phyloP scores from a whole-genome alignment of 768 basidiomycete genomes.

The Auricularia auricula-judae region DNA sequence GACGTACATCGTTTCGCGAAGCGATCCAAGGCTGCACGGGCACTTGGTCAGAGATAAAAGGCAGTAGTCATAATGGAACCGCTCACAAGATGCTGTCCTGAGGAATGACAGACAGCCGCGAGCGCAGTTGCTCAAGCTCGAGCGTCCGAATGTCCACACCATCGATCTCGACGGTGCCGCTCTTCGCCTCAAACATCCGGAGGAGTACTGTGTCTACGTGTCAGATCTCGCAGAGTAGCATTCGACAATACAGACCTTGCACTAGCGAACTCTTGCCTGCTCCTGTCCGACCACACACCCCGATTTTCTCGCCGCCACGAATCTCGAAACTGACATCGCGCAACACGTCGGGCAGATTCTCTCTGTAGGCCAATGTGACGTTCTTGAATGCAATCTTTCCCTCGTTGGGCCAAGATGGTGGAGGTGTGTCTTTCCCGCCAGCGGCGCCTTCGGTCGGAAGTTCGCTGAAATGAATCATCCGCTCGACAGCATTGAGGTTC shows the following conservation, averaged over 20 bases:
- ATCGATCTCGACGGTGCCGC: constrained; percentile 24
- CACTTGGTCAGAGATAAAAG: background rate
- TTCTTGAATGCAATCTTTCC: constrained; percentile 48
- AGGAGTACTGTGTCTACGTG: constrained; percentile 10
- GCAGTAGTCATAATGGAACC: background rate
- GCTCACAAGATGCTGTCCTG: constrained; percentile 47
- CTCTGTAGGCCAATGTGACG: constrained; percentile 46
- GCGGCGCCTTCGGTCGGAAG: constrained; percentile 43
- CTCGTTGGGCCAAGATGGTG: constrained; percentile 34
- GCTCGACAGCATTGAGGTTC: constrained; percentile 65
- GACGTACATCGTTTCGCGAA: constrained; percentile 34
- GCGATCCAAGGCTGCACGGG: constrained; percentile 23
- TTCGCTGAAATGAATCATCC: constrained; percentile 56
- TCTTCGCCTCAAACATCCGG: background rate
- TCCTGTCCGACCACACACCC: constrained; percentile 39
- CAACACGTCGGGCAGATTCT: constrained; percentile 53
- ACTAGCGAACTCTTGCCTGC: constrained; percentile 20
- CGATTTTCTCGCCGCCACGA: constrained; percentile 51
- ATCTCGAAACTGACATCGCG: constrained; percentile 50
- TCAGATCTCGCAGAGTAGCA: constrained; percentile 14
- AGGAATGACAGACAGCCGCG: constrained; percentile 53
- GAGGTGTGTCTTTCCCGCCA: constrained; percentile 32
- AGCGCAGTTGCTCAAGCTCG: constrained; percentile 43
- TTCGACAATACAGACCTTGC: background rate
- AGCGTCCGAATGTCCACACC: constrained; percentile 40